phyloP scores from a whole-genome alignment of 306 rosid species.

The Malus asiatica region DNA sequence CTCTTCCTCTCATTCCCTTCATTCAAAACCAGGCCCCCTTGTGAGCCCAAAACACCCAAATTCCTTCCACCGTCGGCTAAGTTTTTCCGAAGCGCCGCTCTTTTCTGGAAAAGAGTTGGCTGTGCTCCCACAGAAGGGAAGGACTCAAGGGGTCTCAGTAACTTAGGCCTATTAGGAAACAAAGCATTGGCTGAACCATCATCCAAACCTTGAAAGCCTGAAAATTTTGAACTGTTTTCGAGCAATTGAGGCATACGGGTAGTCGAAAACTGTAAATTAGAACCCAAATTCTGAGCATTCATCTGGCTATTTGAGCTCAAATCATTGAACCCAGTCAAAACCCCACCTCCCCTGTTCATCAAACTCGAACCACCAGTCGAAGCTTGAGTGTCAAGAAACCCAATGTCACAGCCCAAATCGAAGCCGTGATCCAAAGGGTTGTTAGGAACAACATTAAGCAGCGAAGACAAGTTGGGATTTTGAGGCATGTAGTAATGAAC shows the following conservation, averaged over 20 bases:
- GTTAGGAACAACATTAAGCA: conserved; percentile 24
- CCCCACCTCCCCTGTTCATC: conserved; percentile 11
- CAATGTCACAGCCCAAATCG: conserved; percentile 45
- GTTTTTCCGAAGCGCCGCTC: conserved; percentile 37
- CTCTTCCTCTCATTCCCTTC: conserved; percentile 21
- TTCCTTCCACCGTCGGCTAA: conserved; percentile 28
- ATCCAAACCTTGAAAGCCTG: conserved; percentile 35
- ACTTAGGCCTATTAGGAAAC: conserved; percentile 37
- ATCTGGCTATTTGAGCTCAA: conserved; percentile 27
- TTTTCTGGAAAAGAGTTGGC: conserved; percentile 77
- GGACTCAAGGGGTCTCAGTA: conserved; percentile 24
- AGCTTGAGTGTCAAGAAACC: conserved; percentile 28
- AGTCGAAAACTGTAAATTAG: conserved; percentile 34
- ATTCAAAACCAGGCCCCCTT: conserved; percentile 7
- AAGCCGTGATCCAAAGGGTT: conserved; percentile 48
- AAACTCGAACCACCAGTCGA: conserved; percentile 1
- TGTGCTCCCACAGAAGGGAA: conserved; percentile 45
- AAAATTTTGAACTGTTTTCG: background rate
- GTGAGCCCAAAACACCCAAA: conserved; percentile 36
- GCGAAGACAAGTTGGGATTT: conserved; percentile 44
- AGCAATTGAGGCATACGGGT: conserved; percentile 11
- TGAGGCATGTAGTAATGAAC: conserved; percentile 51
- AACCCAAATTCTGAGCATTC: conserved; percentile 32
- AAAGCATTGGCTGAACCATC: conserved; percentile 34
- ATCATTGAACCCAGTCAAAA: conserved; percentile 35